Base-by-base conservation (phyloP, 768 basidiomycete genomes). In the Coprinopsis strossmayeri region DNA sequence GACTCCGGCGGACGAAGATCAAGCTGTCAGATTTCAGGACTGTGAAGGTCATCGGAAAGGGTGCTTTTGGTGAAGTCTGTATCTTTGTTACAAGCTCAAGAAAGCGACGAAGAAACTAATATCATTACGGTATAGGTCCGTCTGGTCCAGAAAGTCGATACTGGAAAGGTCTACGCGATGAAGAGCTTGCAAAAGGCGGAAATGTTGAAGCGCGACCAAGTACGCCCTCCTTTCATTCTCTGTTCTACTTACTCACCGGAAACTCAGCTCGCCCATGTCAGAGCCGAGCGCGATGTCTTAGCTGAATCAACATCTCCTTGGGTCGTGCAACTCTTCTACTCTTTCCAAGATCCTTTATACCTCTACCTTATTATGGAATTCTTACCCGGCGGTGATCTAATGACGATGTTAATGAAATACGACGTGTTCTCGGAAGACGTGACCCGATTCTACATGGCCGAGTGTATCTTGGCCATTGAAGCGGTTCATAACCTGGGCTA, bases 391-490 rank as follows among this genome's bases (percentile, higher is more conserved):
- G 95, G 95, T n/a, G 95, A 99, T 64, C 73, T 99, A 54, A 98
- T 99, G 95, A 97, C 96, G 11, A 99, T 98, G 95, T 73, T 99
- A 57, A 99, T 99, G 86, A 98, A 97, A 68, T 98, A 99, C 67
- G 95, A 97, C 65, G 88, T 95, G 5, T 98, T 98, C 70, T 91
- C 91, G 5, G 96, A 98, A 66, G 95, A 98, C 62, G 95, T 98
- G 30, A 94, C 92, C 25, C 84, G 95, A 50, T 97, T 99, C 69
- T 99, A 99, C 67, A 96, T 99, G 82, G 95, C 95, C 21, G 95
- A 99, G 66, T 96, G 93, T 63, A 91, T 97, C 52, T 76, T 98
- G 23, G 95, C 95, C 17, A 96, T 99, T 51, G 94, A 99, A 64
- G 96, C 94, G 1, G 94, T 99, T 1, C 95, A 99, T 66, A 89